phyloP scores from a whole-genome alignment of 495 filamentous ascomycete species.

The Xylaria telfairii region DNA sequence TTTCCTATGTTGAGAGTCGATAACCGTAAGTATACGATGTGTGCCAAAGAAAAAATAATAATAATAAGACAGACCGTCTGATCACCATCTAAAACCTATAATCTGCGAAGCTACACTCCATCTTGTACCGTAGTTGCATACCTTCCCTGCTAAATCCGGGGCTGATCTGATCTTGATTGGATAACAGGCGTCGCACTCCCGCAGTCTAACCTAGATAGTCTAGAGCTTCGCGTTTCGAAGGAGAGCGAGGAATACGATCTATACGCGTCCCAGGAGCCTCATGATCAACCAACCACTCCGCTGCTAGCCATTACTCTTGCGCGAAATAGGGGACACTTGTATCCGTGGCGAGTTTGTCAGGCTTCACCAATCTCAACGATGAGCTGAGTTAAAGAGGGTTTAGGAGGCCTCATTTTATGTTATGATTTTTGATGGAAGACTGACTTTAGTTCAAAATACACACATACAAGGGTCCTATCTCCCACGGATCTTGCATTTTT shows the following conservation, averaged over 20 bases:
- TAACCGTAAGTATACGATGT: neutral
- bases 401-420: neutral
- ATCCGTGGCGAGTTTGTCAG: neutral
- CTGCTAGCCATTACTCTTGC: neutral
- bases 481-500: neutral
- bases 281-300: neutral
- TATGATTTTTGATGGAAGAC: neutral
- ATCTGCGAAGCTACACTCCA: neutral
- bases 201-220: neutral
- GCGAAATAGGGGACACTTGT: neutral
- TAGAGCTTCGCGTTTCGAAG: neutral
- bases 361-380: neutral
- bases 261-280: neutral
- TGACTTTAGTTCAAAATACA: neutral
- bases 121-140: neutral
- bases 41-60: neutral
- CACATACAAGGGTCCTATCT: neutral
- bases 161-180: neutral
- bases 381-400: neutral
- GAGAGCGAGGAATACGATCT: conserved; percentile 20
- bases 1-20: neutral
- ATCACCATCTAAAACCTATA: neutral
- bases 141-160: neutral
- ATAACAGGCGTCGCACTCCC: neutral
- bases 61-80: neutral